Evolutionary conservation across 805 yeast genomes (phyloP), one percentile per base, ranked within the genome.

Genomic region (Candida sonorensis): DNA sequence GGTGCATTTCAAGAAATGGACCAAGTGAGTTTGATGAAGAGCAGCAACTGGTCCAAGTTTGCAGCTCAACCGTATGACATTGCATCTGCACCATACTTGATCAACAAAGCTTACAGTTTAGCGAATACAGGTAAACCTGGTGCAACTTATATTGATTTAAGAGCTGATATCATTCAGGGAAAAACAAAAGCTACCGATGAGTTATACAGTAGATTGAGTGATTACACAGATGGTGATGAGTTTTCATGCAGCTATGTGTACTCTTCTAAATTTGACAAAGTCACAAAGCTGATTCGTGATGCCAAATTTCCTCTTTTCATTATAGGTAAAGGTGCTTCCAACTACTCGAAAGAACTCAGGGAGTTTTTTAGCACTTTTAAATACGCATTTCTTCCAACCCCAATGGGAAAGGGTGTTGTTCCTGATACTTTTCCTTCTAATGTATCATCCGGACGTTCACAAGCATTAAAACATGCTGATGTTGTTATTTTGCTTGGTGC

Each of bases 1-100:
- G 86, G 86, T 5, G 85, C 78, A 0, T 80, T 80, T 50, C 87
- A 81, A 54, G 86, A 80, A 45, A 48, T 79, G 34, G 83, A 80
- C 50, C 87, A 80, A 49, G 64, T 77, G 2, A 57, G 73, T 12
- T 51, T 69, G 18, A 49, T 78, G 40, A 14, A 29, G 12, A 17
- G 24, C 10, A 14, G 23, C 10, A 22, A 14, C 5, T 66, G 72
- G 48, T 57, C 75, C 12, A 79, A 79, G 41, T 67, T 72, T 40
- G 62, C 73, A 10, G 70, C 64, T 10, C 31, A 41, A 21, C 41
- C 40, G 3, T 7, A 20, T 3, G 64, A 44, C 2, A 29, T 58
- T 5, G 41, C 40, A 2, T 59, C 55, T 10, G 38, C 72, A 6
- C 71, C 75, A 0, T 39, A 43, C 4, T 46, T 64, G 21, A 33